Percentiles rank a stretch among this genome's conserved stretches.
These are phyloP conservation scores for Carex scoparia DNA, from an alignment of 176 grass and related monocot species.

Conservation along the genomic window DNA sequence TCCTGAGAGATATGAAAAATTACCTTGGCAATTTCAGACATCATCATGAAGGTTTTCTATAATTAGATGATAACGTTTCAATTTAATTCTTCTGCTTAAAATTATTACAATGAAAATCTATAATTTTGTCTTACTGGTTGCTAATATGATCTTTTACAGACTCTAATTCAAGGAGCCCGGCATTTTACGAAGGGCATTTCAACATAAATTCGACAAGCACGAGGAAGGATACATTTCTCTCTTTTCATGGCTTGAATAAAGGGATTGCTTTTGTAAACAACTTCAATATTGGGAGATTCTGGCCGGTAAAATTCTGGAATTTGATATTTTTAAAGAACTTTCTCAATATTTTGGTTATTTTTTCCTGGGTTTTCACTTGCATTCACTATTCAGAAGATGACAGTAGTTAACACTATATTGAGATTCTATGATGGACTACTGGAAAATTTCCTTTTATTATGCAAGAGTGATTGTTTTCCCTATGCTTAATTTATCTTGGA, in stretches of 20 bases:
- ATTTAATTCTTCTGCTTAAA: not conserved
- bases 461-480: not conserved
- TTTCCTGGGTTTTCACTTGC: not conserved
- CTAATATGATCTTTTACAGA: constrained; percentile 20
- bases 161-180: constrained; percentile 43
- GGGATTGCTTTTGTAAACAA: constrained; percentile 91
- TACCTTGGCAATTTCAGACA: constrained; percentile 16
- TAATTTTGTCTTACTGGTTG: constrained; percentile 12
- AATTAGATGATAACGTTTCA: not conserved
- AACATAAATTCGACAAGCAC: constrained; percentile 32
- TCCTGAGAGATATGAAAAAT: constrained; percentile 23
- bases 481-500: constrained; percentile 10
- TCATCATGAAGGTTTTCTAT: constrained; percentile 31
- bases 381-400: not conserved
- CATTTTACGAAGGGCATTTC: constrained; percentile 73
- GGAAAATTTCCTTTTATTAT: not conserved
- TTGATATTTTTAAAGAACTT: not conserved
- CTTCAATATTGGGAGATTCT: constrained; percentile 96
- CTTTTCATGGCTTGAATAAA: constrained; percentile 93
- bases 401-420: not conserved
- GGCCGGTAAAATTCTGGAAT: constrained; percentile 59
- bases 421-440: not conserved
- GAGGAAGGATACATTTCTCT: constrained; percentile 90
- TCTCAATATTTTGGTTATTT: not conserved
- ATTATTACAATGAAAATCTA: constrained; percentile 26